phyloP scores from a whole-genome alignment of 2,329 filamentous ascomycete species.

The Pseudogymnoascus sp. region DNA sequence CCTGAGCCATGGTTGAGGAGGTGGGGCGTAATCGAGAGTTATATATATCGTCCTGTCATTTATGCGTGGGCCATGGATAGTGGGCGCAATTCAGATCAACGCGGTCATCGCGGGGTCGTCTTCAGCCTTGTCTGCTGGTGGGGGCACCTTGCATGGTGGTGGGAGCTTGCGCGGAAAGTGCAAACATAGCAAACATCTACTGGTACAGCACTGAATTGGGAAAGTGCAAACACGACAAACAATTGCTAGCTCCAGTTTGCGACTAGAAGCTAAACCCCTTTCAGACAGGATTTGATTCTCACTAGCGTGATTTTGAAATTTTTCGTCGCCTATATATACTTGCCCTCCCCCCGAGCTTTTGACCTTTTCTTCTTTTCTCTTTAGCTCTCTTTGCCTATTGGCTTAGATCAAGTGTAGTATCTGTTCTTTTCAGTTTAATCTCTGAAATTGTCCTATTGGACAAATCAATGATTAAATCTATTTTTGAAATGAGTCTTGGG shows the following conservation, averaged over 20 bases:
- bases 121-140: background rate
- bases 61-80: background rate
- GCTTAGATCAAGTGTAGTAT: slow-evolving; percentile 94
- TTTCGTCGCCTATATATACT: slow-evolving; percentile 1
- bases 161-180: background rate
- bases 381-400: slow-evolving; percentile 53
- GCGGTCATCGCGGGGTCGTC: background rate
- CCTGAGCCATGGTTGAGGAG: background rate
- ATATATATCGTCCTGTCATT: background rate
- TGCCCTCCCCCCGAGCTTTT: background rate
- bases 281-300: background rate
- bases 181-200: background rate
- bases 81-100: background rate
- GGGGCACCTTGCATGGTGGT: background rate
- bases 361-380: slow-evolving; percentile 26
- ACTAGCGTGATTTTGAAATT: slow-evolving; percentile 6
- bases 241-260: background rate
- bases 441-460: slow-evolving; percentile 71
- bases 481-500: slow-evolving; percentile 56
- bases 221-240: slow-evolving; percentile 10
- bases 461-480: slow-evolving; percentile 74
- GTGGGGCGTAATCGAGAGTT: background rate
- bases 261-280: background rate
- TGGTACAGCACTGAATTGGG: background rate
- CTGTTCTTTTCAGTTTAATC: slow-evolving; percentile 98